These are phyloP conservation scores for Pezizomycotina sp. DNA, from an alignment of 2,329 filamentous ascomycete species.

Conservation along the genomic window DNA sequence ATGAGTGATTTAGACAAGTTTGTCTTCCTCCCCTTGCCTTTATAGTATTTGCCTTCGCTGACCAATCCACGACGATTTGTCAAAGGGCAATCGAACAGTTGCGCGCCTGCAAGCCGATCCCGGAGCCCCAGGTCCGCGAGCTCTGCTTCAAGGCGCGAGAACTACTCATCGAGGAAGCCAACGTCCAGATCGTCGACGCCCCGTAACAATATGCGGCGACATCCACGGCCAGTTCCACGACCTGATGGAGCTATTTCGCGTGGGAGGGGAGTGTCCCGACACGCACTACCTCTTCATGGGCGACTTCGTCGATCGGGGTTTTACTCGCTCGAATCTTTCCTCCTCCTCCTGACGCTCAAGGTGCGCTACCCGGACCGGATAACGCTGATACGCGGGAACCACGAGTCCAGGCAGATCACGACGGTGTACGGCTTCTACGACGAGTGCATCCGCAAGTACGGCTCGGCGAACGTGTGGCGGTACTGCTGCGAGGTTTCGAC, in stretches of 20 bases:
- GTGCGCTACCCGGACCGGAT: constrained; percentile 95
- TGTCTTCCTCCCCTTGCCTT: constrained; percentile 22
- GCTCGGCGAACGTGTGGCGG: constrained; percentile 89
- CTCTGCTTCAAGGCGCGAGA: constrained; percentile 94
- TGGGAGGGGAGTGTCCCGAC: constrained; percentile 83
- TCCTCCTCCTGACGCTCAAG: constrained; percentile 88
- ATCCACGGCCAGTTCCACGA: constrained; percentile 96
- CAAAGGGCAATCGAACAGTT: constrained; percentile 89
- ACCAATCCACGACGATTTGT: constrained; percentile 4
- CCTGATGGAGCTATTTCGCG: constrained; percentile 87
- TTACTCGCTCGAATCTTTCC: constrained; percentile 92
- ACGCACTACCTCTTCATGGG: constrained; percentile 98
- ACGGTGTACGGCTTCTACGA: constrained; percentile 98
- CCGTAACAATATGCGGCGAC: constrained; percentile 93
- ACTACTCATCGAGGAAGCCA: constrained; percentile 90
- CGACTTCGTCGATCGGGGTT: constrained; percentile 97
- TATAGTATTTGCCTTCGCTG: constrained; percentile 2
- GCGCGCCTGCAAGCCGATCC: constrained; percentile 88
- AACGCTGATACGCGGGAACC: constrained; percentile 85
- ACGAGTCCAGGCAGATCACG: constrained; percentile 92
- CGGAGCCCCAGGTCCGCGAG: constrained; percentile 86
- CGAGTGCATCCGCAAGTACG: constrained; percentile 89
- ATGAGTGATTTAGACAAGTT: constrained; percentile 96
- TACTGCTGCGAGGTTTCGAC: constrained; percentile 98
- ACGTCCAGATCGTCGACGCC: constrained; percentile 86